Conservation (phyloP, 2,329 filamentous ascomycete genomes). For the Dothideomycetidae sp. region DNA sequence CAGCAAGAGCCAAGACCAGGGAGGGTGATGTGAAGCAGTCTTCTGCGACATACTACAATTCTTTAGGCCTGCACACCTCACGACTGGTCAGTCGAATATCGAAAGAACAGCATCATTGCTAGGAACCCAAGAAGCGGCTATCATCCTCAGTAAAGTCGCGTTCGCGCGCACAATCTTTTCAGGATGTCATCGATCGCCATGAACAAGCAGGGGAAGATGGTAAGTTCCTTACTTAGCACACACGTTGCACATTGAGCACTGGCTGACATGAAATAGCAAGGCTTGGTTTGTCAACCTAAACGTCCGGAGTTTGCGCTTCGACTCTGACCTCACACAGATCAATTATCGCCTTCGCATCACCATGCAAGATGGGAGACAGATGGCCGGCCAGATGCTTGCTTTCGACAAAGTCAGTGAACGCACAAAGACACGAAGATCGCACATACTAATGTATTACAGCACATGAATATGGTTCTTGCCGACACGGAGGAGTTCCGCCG, state of each 20-base stretch:
- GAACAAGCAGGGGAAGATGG: slow-evolving; percentile 99
- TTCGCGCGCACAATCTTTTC: slow-evolving; percentile 12
- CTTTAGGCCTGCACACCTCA: too few relatives aligned
- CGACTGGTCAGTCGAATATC: background rate
- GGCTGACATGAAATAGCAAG: slow-evolving; percentile 42
- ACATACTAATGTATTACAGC: slow-evolving; percentile 36
- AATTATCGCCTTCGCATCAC: slow-evolving; percentile 99
- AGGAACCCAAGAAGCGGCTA: too few relatives aligned
- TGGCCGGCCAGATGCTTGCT: slow-evolving; percentile 95
- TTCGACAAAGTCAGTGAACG: slow-evolving; percentile 68
- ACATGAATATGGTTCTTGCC: slow-evolving; percentile 98
- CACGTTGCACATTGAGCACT: too few relatives aligned
- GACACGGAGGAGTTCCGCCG: slow-evolving; percentile 96
- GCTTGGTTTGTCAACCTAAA: slow-evolving; percentile 40
- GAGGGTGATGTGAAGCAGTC: too few relatives aligned
- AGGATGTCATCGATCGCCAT: slow-evolving; percentile 29
- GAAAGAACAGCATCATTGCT: too few relatives aligned
- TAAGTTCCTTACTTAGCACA: slow-evolving; percentile 53
- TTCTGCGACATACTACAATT: too few relatives aligned
- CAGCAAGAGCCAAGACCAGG: slow-evolving; percentile 1
- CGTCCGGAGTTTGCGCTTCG: slow-evolving; percentile 1
- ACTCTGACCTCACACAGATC: slow-evolving; percentile 47
- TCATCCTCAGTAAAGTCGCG: too few relatives aligned
- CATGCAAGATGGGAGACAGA: slow-evolving; percentile 84
- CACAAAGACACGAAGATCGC: background rate